A percentile compares a stretch with the other conserved stretches of the same genome.
Evolutionary conservation across 495 filamentous ascomycete species (phyloP).

Genomic region (Aspergillus olivimuriae): DNA sequence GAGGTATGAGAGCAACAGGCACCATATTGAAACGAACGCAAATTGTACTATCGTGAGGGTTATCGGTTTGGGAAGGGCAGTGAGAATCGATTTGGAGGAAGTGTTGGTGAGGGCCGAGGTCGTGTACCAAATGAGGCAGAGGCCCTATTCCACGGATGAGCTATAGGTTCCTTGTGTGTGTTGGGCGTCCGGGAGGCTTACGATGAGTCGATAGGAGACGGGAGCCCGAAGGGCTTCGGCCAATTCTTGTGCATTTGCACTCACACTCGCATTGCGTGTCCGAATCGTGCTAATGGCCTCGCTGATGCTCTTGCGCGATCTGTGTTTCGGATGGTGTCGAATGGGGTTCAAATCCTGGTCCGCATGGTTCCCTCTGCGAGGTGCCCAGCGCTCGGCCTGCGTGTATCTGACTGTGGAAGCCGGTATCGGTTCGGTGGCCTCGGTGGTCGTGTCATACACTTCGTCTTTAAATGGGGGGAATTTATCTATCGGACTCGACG

Average conservation of each 20-base stretch:
- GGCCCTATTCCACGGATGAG: conserved; percentile 41
- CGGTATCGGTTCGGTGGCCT: conserved; percentile 16
- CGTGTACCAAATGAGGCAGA: conserved; percentile 88
- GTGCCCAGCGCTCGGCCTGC: conserved; percentile 32
- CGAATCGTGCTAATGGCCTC: conserved; percentile 79
- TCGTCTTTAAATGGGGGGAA: conserved; percentile 40
- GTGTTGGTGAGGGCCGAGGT: conserved; percentile 94
- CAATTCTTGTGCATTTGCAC: conserved; percentile 87
- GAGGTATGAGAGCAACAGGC: conserved; percentile 68
- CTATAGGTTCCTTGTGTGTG: not conserved
- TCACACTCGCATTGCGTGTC: conserved; percentile 71
- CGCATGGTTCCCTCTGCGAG: conserved; percentile 25
- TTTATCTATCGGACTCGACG: conserved; percentile 37
- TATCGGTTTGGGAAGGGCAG: conserved; percentile 82
- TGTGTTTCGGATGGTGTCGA: conserved; percentile 51
- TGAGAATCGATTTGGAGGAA: conserved; percentile 95
- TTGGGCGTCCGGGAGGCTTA: too few species aligned
- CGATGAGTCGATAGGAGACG: conserved; percentile 77
- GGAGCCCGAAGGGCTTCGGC: conserved; percentile 86
- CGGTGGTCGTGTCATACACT: conserved; percentile 21
- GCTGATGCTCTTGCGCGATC: conserved; percentile 74
- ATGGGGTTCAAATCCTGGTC: conserved; percentile 37
- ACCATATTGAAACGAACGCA: conserved; percentile 85
- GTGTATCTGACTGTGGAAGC: conserved; percentile 29
- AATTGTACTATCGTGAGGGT: conserved; percentile 96